These are phyloP conservation scores for Paecilomyces sp. DNA, from an alignment of 2,329 filamentous ascomycete genomes.

Conservation along the genomic window DNA sequence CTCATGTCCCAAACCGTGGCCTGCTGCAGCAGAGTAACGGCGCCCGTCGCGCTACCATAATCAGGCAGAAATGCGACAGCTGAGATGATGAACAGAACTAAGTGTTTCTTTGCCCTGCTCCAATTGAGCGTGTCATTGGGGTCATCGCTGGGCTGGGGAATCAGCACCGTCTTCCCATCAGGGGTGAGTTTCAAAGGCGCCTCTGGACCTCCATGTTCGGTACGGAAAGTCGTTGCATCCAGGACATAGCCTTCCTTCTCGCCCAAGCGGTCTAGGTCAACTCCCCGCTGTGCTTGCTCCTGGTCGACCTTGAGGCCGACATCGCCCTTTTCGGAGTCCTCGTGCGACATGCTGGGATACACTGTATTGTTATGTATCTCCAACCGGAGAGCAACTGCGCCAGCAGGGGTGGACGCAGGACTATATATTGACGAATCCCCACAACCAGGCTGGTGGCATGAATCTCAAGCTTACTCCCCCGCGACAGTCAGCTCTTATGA, in stretches of 20 bases:
- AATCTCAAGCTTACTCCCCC: not conserved
- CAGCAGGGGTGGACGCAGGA: not conserved
- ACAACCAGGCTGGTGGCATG: not conserved
- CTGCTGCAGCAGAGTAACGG: conserved; percentile 34
- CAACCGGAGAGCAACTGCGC: not conserved
- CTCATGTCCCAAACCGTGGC: conserved; percentile 24
- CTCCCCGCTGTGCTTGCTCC: not conserved
- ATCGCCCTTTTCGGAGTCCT: not conserved
- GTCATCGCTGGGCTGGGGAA: conserved; percentile 32
- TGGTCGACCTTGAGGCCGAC: not conserved
- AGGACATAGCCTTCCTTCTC: conserved; percentile 24
- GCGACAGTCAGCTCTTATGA: not conserved
- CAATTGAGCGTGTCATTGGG: conserved; percentile 35
- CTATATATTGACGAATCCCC: not conserved
- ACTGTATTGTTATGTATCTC: not conserved
- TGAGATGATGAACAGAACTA: conserved; percentile 32
- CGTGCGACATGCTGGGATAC: not conserved
- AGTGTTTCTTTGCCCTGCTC: conserved; percentile 23
- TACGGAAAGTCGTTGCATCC: conserved; percentile 15
- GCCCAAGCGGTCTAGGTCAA: conserved; percentile 11
- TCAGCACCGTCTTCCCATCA: conserved; percentile 29
- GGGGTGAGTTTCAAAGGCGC: conserved; percentile 20
- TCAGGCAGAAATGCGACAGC: conserved; percentile 33
- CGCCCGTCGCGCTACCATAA: conserved; percentile 35
- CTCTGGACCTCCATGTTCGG: conserved; percentile 10